Conservation (phyloP, 192 early-diverging fungal species). For the Entomortierella beljakovae region DNA sequence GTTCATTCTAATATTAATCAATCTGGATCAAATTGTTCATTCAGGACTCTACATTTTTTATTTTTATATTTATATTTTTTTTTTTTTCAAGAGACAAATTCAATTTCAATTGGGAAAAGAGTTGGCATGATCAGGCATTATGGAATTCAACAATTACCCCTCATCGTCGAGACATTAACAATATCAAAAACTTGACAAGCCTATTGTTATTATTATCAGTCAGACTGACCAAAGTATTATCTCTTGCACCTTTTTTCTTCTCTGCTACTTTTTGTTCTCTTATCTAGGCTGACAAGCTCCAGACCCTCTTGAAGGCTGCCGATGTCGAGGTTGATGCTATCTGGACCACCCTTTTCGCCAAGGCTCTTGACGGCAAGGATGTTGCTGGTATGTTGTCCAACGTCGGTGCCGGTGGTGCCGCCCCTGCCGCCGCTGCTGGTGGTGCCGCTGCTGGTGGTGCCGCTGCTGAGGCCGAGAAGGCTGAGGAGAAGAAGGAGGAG, state of each 20-base stretch:
- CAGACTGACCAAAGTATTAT: not conserved
- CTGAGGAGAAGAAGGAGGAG: conserved; percentile 68
- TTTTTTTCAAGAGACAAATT: too few relatives aligned
- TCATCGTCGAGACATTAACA: too few relatives aligned
- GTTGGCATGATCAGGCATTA: too few relatives aligned
- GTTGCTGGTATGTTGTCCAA: conserved; percentile 91
- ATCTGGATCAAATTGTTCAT: too few relatives aligned
- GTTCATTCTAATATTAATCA: too few relatives aligned
- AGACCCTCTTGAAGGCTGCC: conserved; percentile 91
- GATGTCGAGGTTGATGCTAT: conserved; percentile 92
- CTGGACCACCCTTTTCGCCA: conserved; percentile 97
- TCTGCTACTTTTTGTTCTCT: conserved; percentile 14
- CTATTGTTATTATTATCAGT: too few relatives aligned
- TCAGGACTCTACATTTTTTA: too few relatives aligned
- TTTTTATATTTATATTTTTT: too few relatives aligned
- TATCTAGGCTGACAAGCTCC: conserved; percentile 93
- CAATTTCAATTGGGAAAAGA: too few relatives aligned
- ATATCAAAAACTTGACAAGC: too few relatives aligned
- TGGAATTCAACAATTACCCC: too few relatives aligned
- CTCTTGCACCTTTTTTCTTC: not conserved
- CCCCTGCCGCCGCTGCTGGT: conserved; percentile 53
- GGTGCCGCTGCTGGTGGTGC: conserved; percentile 56
- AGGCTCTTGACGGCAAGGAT: conserved; percentile 96
- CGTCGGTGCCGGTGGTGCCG: conserved; percentile 76
- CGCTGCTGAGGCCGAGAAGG: conserved; percentile 55